Evolutionary conservation across 1,284 basidiomycete species (phyloP).

Genomic region (Apiotrichum gamsii): DNA sequence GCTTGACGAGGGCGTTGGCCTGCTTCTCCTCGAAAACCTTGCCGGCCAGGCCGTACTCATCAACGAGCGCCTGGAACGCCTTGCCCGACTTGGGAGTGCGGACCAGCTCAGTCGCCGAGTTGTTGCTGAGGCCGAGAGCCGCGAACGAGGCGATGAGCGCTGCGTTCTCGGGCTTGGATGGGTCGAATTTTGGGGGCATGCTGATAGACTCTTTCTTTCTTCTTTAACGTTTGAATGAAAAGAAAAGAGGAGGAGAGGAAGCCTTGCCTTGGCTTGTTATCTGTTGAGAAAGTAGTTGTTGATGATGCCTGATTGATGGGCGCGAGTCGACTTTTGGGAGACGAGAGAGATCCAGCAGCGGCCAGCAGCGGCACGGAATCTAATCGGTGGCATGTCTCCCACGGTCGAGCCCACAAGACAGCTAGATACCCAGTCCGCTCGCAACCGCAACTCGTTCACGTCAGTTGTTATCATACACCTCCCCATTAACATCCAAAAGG

Average conservation of each 20-base stretch:
- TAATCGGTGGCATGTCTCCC: no score
- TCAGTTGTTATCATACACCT: no score
- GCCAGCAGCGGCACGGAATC: no score
- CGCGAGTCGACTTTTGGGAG: neutral
- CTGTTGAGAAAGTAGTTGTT: no score
- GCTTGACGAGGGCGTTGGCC: constrained; percentile 64
- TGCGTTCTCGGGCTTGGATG: constrained; percentile 49
- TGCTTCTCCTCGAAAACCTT: constrained; percentile 68
- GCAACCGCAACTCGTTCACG: no score
- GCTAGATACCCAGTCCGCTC: no score
- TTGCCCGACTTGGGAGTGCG: constrained; percentile 70
- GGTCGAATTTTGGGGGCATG: constrained; percentile 54
- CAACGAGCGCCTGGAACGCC: constrained; percentile 65
- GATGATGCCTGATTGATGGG: neutral
- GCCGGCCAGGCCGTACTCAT: constrained; percentile 54
- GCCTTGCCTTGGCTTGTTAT: no score
- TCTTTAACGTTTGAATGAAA: no score
- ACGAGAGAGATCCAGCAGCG: no score
- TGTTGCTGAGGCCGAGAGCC: constrained; percentile 67
- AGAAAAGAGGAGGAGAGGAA: neutral
- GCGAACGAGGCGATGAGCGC: constrained; percentile 64
- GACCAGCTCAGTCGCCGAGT: constrained; percentile 75
- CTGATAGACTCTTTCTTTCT: no score
- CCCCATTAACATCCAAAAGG: no score
- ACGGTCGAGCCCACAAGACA: no score